phyloP scores from a whole-genome alignment of 2,329 filamentous ascomycete species.

The Exophiala sp. region DNA sequence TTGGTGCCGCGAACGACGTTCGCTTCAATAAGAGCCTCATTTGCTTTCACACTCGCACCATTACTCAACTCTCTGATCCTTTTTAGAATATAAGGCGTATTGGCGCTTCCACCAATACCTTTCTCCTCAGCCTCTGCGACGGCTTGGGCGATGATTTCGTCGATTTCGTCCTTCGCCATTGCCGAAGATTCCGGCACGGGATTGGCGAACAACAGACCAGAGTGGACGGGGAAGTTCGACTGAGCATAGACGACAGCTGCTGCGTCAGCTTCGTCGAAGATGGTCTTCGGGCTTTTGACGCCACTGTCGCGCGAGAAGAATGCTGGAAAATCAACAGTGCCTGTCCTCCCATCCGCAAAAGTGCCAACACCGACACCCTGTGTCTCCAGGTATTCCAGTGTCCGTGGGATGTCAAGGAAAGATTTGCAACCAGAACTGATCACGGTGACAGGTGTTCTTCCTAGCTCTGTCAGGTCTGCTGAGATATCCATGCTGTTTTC shows the following conservation, averaged over 20 bases:
- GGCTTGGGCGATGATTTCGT: conserved; percentile 64
- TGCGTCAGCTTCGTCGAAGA: conserved; percentile 74
- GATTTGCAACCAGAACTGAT: conserved; percentile 91
- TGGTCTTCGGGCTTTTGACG: conserved; percentile 69
- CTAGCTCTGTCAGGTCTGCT: conserved; percentile 90
- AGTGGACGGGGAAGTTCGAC: conserved; percentile 65
- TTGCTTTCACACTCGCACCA: conserved; percentile 68
- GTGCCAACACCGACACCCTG: conserved; percentile 76
- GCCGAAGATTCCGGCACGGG: conserved; percentile 70
- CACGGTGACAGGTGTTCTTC: conserved; percentile 82
- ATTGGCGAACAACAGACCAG: conserved; percentile 84
- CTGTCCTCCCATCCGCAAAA: conserved; percentile 74
- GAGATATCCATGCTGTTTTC: conserved; percentile 89
- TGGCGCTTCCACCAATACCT: conserved; percentile 68
- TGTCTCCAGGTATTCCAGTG: conserved; percentile 74
- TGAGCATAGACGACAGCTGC: conserved; percentile 86
- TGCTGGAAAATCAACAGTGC: conserved; percentile 75
- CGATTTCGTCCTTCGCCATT: conserved; percentile 69
- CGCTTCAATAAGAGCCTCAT: conserved; percentile 64
- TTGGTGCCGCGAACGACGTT: conserved; percentile 65
- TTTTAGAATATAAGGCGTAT: conserved; percentile 78
- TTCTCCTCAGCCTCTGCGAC: conserved; percentile 62
- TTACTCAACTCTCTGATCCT: conserved; percentile 77
- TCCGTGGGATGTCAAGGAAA: conserved; percentile 87
- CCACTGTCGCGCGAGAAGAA: conserved; percentile 92